Evolutionary conservation across 208 protist genomes (phyloP).

Genomic region (Porcisia deanei): DNA sequence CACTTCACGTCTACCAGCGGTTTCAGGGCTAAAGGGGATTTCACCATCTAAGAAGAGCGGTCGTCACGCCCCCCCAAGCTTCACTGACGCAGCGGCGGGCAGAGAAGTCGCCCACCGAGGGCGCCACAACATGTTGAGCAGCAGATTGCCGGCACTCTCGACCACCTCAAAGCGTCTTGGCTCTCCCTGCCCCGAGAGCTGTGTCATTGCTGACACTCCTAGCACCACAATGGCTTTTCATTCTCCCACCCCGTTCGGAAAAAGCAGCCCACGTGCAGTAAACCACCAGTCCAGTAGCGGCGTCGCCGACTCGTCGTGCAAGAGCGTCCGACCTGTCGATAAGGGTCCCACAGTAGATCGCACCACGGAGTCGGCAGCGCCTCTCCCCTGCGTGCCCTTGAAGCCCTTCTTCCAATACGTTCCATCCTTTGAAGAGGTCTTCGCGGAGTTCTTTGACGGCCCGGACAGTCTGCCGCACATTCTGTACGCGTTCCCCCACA

Average conservation of each 20-base stretch:
- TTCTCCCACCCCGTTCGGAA: neutral
- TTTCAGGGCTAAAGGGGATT: neutral
- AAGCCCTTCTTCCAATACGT: conserved; percentile 38
- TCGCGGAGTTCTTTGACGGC: conserved; percentile 70
- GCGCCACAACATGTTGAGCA: neutral
- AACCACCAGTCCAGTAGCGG: neutral
- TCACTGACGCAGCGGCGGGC: neutral
- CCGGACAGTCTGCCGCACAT: conserved; percentile 73
- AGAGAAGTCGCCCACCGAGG: neutral
- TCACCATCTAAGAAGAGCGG: neutral
- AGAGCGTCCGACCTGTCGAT: neutral
- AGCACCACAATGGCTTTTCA: neutral
- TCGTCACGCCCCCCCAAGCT: neutral
- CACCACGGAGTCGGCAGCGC: neutral
- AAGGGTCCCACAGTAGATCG: neutral
- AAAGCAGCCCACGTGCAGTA: no score
- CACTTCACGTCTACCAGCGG: neutral
- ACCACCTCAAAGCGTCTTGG: neutral
- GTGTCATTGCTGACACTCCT: neutral
- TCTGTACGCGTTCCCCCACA: conserved; percentile 73
- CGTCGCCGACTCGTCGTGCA: neutral
- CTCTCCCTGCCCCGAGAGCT: neutral
- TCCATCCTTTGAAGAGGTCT: conserved; percentile 61
- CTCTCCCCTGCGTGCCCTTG: conserved; percentile 2
- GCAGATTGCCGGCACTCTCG: neutral